Base-by-base conservation (phyloP, 2,329 filamentous ascomycete species). In the Aspergillus sp. region DNA sequence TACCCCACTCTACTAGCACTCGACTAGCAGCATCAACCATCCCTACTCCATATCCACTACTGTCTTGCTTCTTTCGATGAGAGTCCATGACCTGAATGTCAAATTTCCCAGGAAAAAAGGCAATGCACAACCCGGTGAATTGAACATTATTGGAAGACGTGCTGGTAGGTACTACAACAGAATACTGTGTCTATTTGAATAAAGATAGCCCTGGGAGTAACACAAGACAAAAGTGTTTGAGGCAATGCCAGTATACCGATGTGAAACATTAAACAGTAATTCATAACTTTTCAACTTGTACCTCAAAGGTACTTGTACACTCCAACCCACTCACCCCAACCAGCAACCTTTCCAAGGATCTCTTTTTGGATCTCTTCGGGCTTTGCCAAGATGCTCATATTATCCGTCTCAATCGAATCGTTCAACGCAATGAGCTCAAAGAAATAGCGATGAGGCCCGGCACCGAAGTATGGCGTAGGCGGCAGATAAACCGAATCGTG, bases 381-480 rank as follows among this genome's bases (percentile, higher is more conserved):
- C 1, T 73, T 79, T 9, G 77, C 74, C 57, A 72, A 68, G 1
- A 70, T 64, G 19, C 70, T 73, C 41, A 81, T 61, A 34, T 75
- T 65, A 2, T 60, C 65, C 17, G 67, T 62, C 54, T 79, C 73
- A 27, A 84, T 63, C 7, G 73, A 69, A 54, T 79, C 73, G 8
- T 70, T 79, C 51, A 84, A 66, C 3, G 79, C 81, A 50, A 84
- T 65, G 15, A 84, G 66, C 60, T 80, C 72, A 57, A 75, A 84
- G 67, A 82, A 80, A 54, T 83, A 85, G 56, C 82, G 72, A 67
- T 84, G 81, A 20, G 75, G 73, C 0, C 82, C 82, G 61, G 83
- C 78, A 24, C 82, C 82, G 52, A 80, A 64, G 34, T 82, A 67
- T 17, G 81, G 80, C 12, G 74, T 67, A 1, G 82, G 80, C 0